Percentiles rank a stretch among this genome's conserved stretches.
These are phyloP conservation scores for Neofusicoccum kwambonambiense DNA, from an alignment of 2,329 filamentous ascomycete species.

Conservation along the genomic window DNA sequence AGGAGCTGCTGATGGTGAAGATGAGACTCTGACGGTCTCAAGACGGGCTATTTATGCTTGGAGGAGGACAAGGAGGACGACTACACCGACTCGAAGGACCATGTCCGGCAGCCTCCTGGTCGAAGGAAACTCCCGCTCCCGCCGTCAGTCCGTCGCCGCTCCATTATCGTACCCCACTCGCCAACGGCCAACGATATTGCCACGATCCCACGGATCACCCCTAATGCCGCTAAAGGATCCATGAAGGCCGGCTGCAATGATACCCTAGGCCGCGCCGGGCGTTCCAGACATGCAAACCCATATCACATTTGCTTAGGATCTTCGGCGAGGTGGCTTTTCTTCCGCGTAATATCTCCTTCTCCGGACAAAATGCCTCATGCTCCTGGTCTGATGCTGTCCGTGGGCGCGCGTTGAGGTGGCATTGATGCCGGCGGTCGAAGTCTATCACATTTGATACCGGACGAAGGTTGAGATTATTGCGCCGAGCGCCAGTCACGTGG, in stretches of 20 bases:
- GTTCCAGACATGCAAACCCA: constrained; percentile 43
- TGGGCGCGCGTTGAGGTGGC: constrained; percentile 25
- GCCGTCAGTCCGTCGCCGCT: constrained; percentile 37
- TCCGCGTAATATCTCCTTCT: constrained; percentile 44
- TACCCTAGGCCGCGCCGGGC: constrained; percentile 43
- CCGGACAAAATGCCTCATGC: constrained; percentile 40
- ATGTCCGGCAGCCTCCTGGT: constrained; percentile 30
- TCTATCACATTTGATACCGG: constrained; percentile 32
- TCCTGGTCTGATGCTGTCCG: constrained; percentile 38
- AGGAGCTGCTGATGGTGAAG: constrained; percentile 15
- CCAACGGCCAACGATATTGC: constrained; percentile 44
- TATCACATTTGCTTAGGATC: constrained; percentile 43
- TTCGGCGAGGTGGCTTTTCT: constrained; percentile 44
- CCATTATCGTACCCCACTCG: constrained; percentile 43
- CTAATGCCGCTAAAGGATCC: constrained; percentile 44
- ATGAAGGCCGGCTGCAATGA: constrained; percentile 44
- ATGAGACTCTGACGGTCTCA: constrained; percentile 18
- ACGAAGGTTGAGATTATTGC: constrained; percentile 35
- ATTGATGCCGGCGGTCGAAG: constrained; percentile 29
- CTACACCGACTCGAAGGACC: constrained; percentile 28
- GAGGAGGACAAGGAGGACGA: constrained; percentile 24
- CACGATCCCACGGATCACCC: constrained; percentile 43
- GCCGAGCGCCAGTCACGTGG: constrained; percentile 40
- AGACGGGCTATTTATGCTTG: constrained; percentile 42
- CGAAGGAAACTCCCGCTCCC: constrained; percentile 35